phyloP scores from a whole-genome alignment of 805 yeast species.

The Jamesozyma gamospora region DNA sequence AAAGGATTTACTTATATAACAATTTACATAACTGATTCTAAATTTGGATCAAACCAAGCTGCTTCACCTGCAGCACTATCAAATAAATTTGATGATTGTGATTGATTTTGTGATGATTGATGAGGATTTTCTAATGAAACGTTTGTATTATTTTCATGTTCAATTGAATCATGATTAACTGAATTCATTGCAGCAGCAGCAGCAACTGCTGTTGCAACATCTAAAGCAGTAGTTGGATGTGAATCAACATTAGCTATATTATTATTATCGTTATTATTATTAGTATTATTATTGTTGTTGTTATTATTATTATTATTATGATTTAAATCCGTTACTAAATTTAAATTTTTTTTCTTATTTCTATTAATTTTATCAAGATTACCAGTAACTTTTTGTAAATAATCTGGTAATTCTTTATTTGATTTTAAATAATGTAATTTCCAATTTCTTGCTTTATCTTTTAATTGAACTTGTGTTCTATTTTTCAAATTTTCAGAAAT shows the following conservation, averaged over 20 bases:
- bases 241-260: neutral
- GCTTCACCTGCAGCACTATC: conserved; percentile 10
- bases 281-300: neutral
- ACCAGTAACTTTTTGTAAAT: conserved; percentile 79
- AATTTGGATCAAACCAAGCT: conserved; percentile 17
- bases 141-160: neutral
- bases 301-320: neutral
- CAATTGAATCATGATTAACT: neutral
- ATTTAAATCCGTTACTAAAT: neutral
- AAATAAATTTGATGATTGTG: conserved; percentile 7
- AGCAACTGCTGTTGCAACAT: neutral
- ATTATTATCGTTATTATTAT: neutral
- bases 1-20: neutral
- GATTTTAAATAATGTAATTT: conserved; percentile 75
- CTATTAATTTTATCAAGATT: conserved; percentile 52
- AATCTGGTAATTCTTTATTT: conserved; percentile 69
- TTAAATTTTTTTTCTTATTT: conserved; percentile 22
- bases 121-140: conserved; percentile 1
- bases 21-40: conserved; percentile 14
- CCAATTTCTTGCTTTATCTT: conserved; percentile 95
- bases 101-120: neutral
- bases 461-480: conserved; percentile 82
- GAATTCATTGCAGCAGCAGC: conserved; percentile 5
- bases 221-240: neutral
- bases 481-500: conserved; percentile 75